Conservation (phyloP, 73 alveolate species). For the Uronychia binucleata region DNA sequence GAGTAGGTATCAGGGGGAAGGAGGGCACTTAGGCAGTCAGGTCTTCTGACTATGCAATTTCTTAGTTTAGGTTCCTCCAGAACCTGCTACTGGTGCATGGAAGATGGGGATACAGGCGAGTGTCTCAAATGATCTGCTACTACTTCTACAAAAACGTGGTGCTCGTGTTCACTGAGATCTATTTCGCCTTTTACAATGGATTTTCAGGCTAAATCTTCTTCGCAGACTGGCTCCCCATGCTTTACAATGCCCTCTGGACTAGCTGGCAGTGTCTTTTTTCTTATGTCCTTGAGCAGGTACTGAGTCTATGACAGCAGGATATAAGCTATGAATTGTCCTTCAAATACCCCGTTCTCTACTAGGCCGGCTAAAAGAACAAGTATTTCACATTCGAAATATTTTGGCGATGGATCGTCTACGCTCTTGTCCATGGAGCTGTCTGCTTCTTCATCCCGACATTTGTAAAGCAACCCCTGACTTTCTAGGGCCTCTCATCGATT, state of each 20-base stretch:
- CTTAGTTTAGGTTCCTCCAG: constrained; percentile 88
- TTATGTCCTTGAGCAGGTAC: constrained; percentile 67
- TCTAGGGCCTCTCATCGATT: constrained; percentile 46
- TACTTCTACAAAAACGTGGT: constrained; percentile 95
- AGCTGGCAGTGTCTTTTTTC: constrained; percentile 91
- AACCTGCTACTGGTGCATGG: constrained; percentile 94
- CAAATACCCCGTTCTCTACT: constrained; percentile 79
- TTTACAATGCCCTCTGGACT: constrained; percentile 95
- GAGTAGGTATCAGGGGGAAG: constrained; percentile 97
- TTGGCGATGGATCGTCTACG: constrained; percentile 85
- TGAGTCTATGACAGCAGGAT: constrained; percentile 33
- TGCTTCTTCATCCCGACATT: constrained; percentile 70
- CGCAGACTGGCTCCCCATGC: constrained; percentile 94
- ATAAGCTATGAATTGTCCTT: constrained; percentile 70
- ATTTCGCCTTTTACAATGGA: constrained; percentile 89
- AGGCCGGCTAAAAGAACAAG: constrained; percentile 81
- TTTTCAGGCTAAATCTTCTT: constrained; percentile 94
- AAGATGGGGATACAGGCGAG: constrained; percentile 92
- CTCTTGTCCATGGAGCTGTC: constrained; percentile 79
- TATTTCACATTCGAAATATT: constrained; percentile 72
- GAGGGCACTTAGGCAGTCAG: constrained; percentile 98
- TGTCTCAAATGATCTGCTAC: constrained; percentile 92
- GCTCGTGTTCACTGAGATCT: constrained; percentile 89
- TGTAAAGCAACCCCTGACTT: constrained; percentile 4
- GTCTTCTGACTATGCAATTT: constrained; percentile 91